Conservation (phyloP, 2,329 filamentous ascomycete species). For the Aphanocladium album region DNA sequence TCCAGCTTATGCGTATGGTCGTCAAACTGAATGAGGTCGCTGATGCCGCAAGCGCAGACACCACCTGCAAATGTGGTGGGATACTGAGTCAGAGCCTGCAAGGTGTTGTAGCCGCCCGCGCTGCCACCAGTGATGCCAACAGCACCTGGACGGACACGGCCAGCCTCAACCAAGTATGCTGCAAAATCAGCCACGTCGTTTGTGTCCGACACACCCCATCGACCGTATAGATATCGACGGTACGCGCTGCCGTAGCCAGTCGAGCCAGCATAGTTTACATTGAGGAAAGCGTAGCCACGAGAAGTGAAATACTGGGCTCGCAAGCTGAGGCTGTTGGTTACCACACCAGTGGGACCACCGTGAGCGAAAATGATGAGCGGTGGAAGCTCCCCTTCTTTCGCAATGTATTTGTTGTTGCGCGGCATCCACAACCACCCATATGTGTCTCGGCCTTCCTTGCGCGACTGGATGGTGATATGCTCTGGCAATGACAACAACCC, state of each 20-base stretch:
- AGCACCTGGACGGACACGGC: constrained; percentile 30
- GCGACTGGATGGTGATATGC: constrained; percentile 26
- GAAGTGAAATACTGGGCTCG: constrained; percentile 49
- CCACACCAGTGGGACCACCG: constrained; percentile 45
- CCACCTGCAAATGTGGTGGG: constrained; percentile 44
- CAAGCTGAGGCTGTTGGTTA: constrained; percentile 38
- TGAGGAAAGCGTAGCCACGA: constrained; percentile 46
- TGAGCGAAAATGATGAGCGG: constrained; percentile 47
- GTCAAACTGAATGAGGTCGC: constrained; percentile 41
- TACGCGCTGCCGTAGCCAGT: constrained; percentile 47
- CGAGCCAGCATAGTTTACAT: constrained; percentile 49
- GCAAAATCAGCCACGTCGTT: constrained; percentile 46
- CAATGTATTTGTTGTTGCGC: constrained; percentile 38
- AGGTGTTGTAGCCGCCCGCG: constrained; percentile 49
- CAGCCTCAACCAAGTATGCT: constrained; percentile 32
- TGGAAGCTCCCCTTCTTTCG: constrained; percentile 33
- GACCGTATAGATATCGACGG: constrained; percentile 41
- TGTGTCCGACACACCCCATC: constrained; percentile 47
- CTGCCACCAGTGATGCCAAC: constrained; percentile 47
- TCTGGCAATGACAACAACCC: constrained; percentile 34
- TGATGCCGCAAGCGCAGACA: constrained; percentile 46
- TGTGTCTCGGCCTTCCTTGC: constrained; percentile 27
- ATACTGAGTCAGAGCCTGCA: constrained; percentile 43
- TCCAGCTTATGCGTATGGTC: constrained; percentile 53
- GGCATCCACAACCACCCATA: constrained; percentile 47